phyloP scores from a whole-genome alignment of 1,284 basidiomycete genomes.

The Neolentinus lepideus region DNA sequence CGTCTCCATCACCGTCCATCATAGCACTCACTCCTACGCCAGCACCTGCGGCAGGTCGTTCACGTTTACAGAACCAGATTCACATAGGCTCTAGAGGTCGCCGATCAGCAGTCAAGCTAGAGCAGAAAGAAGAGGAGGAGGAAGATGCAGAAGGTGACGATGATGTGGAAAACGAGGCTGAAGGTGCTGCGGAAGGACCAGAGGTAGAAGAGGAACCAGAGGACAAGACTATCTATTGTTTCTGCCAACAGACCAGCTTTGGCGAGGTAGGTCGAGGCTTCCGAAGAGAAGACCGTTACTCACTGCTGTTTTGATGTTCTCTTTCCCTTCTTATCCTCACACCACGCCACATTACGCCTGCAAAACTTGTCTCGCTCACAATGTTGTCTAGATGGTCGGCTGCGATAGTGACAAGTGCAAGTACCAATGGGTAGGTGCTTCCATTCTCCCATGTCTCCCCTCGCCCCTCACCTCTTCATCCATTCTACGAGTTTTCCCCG shows the following conservation, averaged over 20 bases:
- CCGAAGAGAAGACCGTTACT: not conserved
- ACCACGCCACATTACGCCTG: conserved; percentile 1
- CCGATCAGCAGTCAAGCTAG: conserved; percentile 32
- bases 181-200: conserved; percentile 32
- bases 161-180: conserved; percentile 38
- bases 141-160: conserved; percentile 39
- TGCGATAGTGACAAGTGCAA: conserved; percentile 61
- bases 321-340: not conserved
- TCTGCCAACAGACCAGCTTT: conserved; percentile 58
- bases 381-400: conserved; percentile 49
- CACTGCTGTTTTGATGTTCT: conserved; percentile 3
- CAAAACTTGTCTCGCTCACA: conserved; percentile 1
- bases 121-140: conserved; percentile 38
- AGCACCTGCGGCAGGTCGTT: conserved; percentile 28
- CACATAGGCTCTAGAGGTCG: conserved; percentile 18
- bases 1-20: conserved; percentile 14
- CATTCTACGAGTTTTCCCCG: not conserved
- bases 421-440: conserved; percentile 65
- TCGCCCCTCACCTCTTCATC: not conserved
- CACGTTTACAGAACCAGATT: conserved; percentile 29
- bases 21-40: not conserved
- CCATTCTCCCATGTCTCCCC: not conserved
- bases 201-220: conserved; percentile 42
- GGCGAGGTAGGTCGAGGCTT: conserved; percentile 40
- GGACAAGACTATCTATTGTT: conserved; percentile 56